Evolutionary conservation across 2,329 filamentous ascomycete genomes (phyloP).

Genomic region (Neospermospora avenae): DNA sequence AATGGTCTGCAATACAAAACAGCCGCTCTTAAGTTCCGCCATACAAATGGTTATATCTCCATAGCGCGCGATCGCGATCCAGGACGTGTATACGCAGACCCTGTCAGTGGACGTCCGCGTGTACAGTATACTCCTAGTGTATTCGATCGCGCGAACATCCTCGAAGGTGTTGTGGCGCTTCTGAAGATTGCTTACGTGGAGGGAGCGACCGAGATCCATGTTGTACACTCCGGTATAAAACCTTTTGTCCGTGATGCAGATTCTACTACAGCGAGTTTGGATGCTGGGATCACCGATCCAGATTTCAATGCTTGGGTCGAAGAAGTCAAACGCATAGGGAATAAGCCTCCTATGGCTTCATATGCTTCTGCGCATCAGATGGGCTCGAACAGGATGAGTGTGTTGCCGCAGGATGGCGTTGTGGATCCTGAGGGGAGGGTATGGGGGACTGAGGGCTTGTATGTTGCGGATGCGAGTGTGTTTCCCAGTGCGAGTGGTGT

Average conservation of each 20-base stretch:
- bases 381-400: constrained; percentile 72
- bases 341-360: constrained; percentile 47
- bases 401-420: constrained; percentile 46
- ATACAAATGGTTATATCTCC: constrained; percentile 69
- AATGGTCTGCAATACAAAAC: constrained; percentile 69
- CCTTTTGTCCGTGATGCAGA: constrained; percentile 48
- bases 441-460: constrained; percentile 64
- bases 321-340: constrained; percentile 46
- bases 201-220: constrained; percentile 77
- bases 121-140: constrained; percentile 69
- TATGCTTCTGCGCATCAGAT: constrained; percentile 78
- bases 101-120: constrained; percentile 58
- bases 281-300: constrained; percentile 51
- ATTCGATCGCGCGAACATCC: constrained; percentile 68
- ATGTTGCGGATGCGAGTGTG: constrained; percentile 71
- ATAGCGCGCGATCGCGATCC: constrained; percentile 73
- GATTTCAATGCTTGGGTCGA: constrained; percentile 61
- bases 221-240: constrained; percentile 57
- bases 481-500: constrained; percentile 75
- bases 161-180: constrained; percentile 68
- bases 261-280: not conserved
- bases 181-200: constrained; percentile 75
- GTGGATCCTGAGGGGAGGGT: constrained; percentile 57
- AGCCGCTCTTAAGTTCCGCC: constrained; percentile 63
- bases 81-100: constrained; percentile 71